Conservation (phyloP, 257 asterid species). For the Solanum peruvianum region DNA sequence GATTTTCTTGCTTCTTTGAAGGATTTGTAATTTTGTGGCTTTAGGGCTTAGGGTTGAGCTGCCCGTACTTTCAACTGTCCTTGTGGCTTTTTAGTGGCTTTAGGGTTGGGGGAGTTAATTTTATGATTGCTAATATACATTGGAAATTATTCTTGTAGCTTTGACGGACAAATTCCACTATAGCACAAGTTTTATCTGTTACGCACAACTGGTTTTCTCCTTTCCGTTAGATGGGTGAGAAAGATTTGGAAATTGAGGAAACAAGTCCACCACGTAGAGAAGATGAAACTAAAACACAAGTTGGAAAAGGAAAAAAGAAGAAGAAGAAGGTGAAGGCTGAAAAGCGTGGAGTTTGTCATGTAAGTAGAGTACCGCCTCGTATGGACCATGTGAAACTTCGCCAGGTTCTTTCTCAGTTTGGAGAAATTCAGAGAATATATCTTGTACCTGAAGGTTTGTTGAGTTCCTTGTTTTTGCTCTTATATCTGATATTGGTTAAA, state of each 20-base stretch:
- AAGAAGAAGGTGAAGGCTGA: not conserved
- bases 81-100: no score
- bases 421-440: constrained; percentile 71
- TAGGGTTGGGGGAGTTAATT: not conserved
- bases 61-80: not conserved
- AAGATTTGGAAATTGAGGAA: constrained; percentile 16
- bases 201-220: not conserved
- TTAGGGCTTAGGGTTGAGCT: no score
- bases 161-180: not conserved
- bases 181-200: not conserved
- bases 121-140: not conserved
- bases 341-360: constrained; percentile 72
- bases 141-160: not conserved
- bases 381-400: constrained; percentile 79
- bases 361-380: constrained; percentile 87
- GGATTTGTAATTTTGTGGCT: no score
- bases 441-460: constrained; percentile 71
- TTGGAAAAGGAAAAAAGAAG: constrained; percentile 30
- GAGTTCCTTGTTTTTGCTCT: not conserved
- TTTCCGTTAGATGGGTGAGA: constrained; percentile 25
- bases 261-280: constrained; percentile 5
- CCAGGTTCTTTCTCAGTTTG: constrained; percentile 61
- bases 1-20: no score
- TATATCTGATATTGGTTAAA: not conserved
- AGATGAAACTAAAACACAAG: not conserved